Evolutionary conservation across 208 protist genomes (phyloP).

Genomic region (Acanthamoeba castellanii): DNA sequence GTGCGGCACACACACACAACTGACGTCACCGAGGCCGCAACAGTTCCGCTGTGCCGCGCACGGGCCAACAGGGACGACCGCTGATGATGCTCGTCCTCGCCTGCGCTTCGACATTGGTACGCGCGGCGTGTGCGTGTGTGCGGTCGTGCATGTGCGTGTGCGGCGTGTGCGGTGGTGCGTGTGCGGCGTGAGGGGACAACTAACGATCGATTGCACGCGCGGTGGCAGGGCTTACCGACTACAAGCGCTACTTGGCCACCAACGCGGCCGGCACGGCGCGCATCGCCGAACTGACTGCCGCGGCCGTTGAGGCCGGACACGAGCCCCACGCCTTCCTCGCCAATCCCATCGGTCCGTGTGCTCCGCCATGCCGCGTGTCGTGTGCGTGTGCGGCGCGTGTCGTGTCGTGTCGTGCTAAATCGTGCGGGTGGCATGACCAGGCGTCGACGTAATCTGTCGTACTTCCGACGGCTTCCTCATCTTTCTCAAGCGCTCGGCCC

Average conservation of each 20-base stretch:
- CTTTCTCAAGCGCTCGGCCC: conserved; percentile 8
- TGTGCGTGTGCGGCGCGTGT: not conserved
- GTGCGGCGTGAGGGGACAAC: not conserved
- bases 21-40: not conserved
- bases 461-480: not conserved
- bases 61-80: not conserved
- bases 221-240: conserved; percentile 29
- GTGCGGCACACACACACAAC: too few relatives aligned
- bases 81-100: not conserved
- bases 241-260: conserved; percentile 16
- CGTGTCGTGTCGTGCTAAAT: not conserved
- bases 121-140: not conserved
- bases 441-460: not conserved
- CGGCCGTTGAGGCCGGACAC: not conserved
- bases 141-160: not conserved
- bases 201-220: not conserved
- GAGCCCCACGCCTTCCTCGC: not conserved
- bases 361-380: not conserved
- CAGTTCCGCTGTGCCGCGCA: conserved; percentile 15
- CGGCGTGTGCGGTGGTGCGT: not conserved
- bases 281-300: not conserved
- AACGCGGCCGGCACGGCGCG: not conserved
- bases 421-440: not conserved
- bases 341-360: not conserved
- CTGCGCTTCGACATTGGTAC: conserved; percentile 11